These are phyloP conservation scores for Colletotrichum camelliae DNA, from an alignment of 2,329 filamentous ascomycete genomes.

Conservation along the genomic window DNA sequence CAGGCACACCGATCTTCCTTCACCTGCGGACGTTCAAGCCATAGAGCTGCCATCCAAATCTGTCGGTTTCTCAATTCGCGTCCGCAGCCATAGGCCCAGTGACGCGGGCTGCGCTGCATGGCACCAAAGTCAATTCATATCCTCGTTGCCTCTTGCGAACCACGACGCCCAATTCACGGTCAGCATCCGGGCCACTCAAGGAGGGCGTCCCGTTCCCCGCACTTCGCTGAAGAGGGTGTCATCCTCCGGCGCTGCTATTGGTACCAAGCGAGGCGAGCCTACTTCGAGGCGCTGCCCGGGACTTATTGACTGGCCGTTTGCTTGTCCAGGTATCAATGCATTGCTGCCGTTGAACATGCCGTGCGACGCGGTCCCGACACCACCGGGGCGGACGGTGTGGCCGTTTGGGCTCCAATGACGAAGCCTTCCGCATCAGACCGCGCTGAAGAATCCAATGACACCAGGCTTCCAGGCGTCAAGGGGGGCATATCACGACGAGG, in stretches of 20 bases:
- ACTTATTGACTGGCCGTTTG: neutral
- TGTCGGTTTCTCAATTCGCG: neutral
- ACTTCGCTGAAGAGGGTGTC: neutral
- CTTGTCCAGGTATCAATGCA: neutral
- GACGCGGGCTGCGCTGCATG: neutral
- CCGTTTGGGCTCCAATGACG: neutral
- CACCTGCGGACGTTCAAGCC: neutral
- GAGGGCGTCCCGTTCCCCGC: neutral
- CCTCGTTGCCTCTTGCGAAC: neutral
- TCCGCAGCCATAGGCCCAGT: neutral
- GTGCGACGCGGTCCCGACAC: neutral
- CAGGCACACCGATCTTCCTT: rapidly evolving
- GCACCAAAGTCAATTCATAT: neutral
- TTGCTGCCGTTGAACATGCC: neutral
- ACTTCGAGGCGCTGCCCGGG: neutral
- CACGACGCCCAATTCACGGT: neutral
- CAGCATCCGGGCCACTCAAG: neutral
- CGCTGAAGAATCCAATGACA: neutral
- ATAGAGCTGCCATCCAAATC: neutral
- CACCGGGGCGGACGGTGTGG: neutral
- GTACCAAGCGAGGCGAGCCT: neutral
- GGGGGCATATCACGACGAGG: neutral
- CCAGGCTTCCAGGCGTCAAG: neutral
- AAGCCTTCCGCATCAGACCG: neutral
- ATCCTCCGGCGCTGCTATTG: neutral